Percentiles rank a stretch among this genome's conserved stretches.
phyloP scores from a whole-genome alignment of 2,329 filamentous ascomycete genomes.

The Aspergillus floridensis region DNA sequence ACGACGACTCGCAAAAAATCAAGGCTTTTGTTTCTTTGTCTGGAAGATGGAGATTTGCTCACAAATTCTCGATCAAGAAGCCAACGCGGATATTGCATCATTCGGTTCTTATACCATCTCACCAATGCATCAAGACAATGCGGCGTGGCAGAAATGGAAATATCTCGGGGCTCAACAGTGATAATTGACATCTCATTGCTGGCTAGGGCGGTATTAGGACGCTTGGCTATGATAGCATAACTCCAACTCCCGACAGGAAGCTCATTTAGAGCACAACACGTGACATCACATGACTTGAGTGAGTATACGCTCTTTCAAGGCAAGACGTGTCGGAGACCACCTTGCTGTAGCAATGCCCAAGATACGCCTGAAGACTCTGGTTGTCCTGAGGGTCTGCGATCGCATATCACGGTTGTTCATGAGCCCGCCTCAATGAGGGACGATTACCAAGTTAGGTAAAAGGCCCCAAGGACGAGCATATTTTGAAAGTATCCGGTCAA shows the following conservation, averaged over 20 bases:
- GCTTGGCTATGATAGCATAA: too few relatives aligned
- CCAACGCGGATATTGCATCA: not conserved
- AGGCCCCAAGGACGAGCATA: conserved; percentile 1
- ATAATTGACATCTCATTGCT: not conserved
- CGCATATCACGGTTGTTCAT: not conserved
- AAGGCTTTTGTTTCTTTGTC: not conserved
- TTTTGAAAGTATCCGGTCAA: not conserved
- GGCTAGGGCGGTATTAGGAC: not conserved
- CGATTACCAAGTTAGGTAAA: conserved; percentile 6
- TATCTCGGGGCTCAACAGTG: not conserved
- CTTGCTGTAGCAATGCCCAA: too few relatives aligned
- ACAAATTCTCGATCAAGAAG: not conserved
- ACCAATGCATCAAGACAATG: not conserved
- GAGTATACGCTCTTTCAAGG: too few relatives aligned
- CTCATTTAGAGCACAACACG: too few relatives aligned
- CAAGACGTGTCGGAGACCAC: too few relatives aligned
- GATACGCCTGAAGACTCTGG: too few relatives aligned
- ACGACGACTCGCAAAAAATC: not conserved
- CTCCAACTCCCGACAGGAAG: too few relatives aligned
- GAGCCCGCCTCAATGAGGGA: not conserved
- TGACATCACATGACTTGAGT: not conserved
- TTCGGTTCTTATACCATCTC: not conserved
- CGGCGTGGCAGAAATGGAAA: not conserved
- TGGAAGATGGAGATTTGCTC: not conserved
- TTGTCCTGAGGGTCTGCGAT: not conserved